Percentiles rank a stretch among this genome's conserved stretches.
Evolutionary conservation across 306 rosid genomes (phyloP).

Genomic region (Sesbania bispinosa): DNA sequence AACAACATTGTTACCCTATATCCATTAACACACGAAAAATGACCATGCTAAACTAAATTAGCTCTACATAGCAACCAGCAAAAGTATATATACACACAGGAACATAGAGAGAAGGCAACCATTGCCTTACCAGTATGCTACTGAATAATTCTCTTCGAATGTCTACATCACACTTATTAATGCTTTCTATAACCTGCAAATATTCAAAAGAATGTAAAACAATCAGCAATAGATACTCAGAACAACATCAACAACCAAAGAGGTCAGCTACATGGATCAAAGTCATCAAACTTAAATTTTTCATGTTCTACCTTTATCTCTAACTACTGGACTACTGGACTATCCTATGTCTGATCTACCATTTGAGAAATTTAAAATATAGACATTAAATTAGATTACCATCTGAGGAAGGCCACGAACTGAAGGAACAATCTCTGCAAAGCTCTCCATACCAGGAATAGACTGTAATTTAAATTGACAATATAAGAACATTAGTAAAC

Average conservation of each 20-base stretch:
- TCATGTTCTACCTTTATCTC: not conserved
- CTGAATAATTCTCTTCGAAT: slow-evolving; percentile 95
- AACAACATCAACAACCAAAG: not conserved
- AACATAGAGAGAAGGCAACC: slow-evolving; percentile 4
- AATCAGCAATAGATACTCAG: slow-evolving; percentile 19
- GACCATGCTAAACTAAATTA: not conserved
- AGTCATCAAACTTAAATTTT: not conserved
- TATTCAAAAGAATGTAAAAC: slow-evolving; percentile 16
- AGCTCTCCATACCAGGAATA: slow-evolving; percentile 92
- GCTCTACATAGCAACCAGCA: not conserved
- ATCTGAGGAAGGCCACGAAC: slow-evolving; percentile 93
- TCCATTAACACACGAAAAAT: not conserved
- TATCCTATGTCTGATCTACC: not conserved
- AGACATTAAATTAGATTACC: slow-evolving; percentile 43
- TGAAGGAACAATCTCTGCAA: slow-evolving; percentile 61
- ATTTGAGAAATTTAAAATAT: not conserved
- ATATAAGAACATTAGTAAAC: slow-evolving; percentile 8
- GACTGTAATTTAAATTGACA: slow-evolving; percentile 47
- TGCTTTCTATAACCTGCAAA: slow-evolving; percentile 91
- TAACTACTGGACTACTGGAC: not conserved
- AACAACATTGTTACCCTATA: too few species aligned
- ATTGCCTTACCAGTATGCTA: slow-evolving; percentile 78
- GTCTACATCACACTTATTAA: slow-evolving; percentile 94
- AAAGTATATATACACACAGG: not conserved
- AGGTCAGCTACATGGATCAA: not conserved